Evolutionary conservation across 495 filamentous ascomycete species (phyloP).

Genomic region (Penicillium cataractarum): DNA sequence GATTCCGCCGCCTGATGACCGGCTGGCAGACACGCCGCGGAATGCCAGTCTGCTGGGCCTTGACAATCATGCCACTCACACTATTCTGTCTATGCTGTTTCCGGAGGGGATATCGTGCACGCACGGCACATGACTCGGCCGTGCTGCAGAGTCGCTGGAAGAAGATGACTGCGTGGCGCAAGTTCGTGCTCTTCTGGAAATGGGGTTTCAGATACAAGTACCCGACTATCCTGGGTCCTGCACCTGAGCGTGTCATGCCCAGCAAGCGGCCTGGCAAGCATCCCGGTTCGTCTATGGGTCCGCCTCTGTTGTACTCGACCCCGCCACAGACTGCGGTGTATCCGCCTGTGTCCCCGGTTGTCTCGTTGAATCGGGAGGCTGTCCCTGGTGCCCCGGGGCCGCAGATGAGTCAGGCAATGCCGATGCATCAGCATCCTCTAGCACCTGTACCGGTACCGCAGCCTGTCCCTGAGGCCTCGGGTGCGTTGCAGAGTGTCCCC

Average conservation of each 20-base stretch:
- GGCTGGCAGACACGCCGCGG: constrained; percentile 52
- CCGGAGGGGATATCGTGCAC: constrained; percentile 41
- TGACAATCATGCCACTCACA: constrained; percentile 37
- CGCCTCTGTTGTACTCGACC: constrained; percentile 18
- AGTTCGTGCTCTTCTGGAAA: constrained; percentile 50
- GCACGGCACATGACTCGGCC: constrained; percentile 44
- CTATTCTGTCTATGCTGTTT: constrained; percentile 46
- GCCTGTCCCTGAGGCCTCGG: background rate
- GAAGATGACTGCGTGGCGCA: constrained; percentile 36
- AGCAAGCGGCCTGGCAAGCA: constrained; percentile 33
- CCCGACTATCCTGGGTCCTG: constrained; percentile 40
- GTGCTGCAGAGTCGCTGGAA: constrained; percentile 49
- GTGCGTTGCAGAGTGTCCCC: background rate
- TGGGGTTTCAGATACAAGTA: constrained; percentile 57
- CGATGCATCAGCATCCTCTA: background rate
- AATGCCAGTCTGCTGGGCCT: constrained; percentile 51
- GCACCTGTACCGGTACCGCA: background rate
- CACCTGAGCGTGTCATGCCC: constrained; percentile 31
- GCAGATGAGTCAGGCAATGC: constrained; percentile 14
- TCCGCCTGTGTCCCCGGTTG: constrained; percentile 10
- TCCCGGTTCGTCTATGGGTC: constrained; percentile 15
- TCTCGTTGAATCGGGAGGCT: background rate
- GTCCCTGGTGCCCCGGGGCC: constrained; percentile 4
- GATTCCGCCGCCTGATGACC: constrained; percentile 56
- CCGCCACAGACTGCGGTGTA: constrained; percentile 10